Evolutionary conservation across 2,329 filamentous ascomycete genomes (phyloP).

Genomic region (Tolypocladium tropicale): DNA sequence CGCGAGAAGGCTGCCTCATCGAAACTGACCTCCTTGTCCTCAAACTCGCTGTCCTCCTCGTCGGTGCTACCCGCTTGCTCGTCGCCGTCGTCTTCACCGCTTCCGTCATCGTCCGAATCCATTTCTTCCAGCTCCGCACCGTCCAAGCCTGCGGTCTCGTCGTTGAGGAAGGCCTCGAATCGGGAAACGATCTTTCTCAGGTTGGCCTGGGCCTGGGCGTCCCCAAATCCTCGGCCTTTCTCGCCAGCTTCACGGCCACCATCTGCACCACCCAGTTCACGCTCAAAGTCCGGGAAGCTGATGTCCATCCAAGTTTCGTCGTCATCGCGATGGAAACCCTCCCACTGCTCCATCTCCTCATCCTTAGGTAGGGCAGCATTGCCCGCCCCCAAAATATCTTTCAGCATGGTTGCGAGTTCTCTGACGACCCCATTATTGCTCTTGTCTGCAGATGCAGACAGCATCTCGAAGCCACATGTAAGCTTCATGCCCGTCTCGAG

Average conservation of each 20-base stretch:
- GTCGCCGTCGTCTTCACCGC: slow-evolving; percentile 39
- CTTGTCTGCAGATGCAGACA: slow-evolving; percentile 57
- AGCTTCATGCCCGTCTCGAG: slow-evolving; percentile 79
- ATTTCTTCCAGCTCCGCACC: slow-evolving; percentile 66
- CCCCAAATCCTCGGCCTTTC: slow-evolving; percentile 43
- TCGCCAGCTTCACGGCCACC: slow-evolving; percentile 17
- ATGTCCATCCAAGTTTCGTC: slow-evolving; percentile 90
- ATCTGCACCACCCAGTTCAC: slow-evolving; percentile 52
- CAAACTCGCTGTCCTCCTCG: slow-evolving; percentile 48
- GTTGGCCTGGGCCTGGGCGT: slow-evolving; percentile 59
- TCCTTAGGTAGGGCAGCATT: slow-evolving; percentile 57
- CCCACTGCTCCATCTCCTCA: slow-evolving; percentile 64
- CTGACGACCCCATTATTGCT: slow-evolving; percentile 59
- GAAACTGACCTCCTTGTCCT: slow-evolving; percentile 69
- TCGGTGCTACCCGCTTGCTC: slow-evolving; percentile 39
- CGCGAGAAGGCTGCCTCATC: slow-evolving; percentile 75
- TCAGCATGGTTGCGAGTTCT: slow-evolving; percentile 66
- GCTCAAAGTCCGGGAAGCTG: slow-evolving; percentile 79
- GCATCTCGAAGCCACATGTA: slow-evolving; percentile 82
- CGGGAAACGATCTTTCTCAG: slow-evolving; percentile 83
- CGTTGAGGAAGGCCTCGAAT: slow-evolving; percentile 87
- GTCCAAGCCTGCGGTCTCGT: slow-evolving; percentile 70
- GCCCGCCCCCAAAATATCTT: slow-evolving; percentile 65
- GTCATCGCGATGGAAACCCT: slow-evolving; percentile 52
- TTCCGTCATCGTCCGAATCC: slow-evolving; percentile 51